Evolutionary conservation across 2,329 filamentous ascomycete species (phyloP), one percentile per base, ranked within the genome.

Genomic region (Alternaria triticimaculans): DNA sequence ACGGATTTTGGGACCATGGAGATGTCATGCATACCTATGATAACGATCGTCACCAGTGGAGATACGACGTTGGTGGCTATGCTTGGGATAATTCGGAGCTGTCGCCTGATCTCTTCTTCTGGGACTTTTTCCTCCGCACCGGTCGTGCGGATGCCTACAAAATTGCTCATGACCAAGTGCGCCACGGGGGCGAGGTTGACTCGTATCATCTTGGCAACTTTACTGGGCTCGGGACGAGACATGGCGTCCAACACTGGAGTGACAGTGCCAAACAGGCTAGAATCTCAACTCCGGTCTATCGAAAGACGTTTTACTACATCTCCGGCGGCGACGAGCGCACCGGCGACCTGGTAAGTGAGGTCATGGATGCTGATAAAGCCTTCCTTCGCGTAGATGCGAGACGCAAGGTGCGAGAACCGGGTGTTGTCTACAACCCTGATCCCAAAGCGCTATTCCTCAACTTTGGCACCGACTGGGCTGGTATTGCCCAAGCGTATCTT

Each of bases 71-170:
- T 18, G 88, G 88, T 4, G 88, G 88, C 0, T 90, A 87, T 62
- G 87, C 87, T 0, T 90, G 88, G 88, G 88, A 89, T 53, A 90
- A 90, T 70, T 88, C 86, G 0, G 88, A 90, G 72, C 80, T 90
- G 0, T 89, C 87, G 0, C 86, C 88, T 0, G 87, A 90, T 67
- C 75, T 89, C 3, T 90, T 86, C 78, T 84, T 90, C 68, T 90
- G 88, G 88, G 84, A 83, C 5, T 86, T 88, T 61, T 90, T 89
- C 76, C 81, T 90, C 2, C 84, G 85, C 10, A 89, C 87, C 0
- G 87, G 87, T 0, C 81, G 85, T 3, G 82, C 83, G 4, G 87
- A 88, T 56, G 84, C 88, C 1, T 90, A 86, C 69, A 82, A 85
- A 0, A 84, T 89, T 50, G 87, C 87, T 0, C 87, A 90, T 70